phyloP scores from a whole-genome alignment of 2,329 filamentous ascomycete species.

The Apiospora rasikravindrae region DNA sequence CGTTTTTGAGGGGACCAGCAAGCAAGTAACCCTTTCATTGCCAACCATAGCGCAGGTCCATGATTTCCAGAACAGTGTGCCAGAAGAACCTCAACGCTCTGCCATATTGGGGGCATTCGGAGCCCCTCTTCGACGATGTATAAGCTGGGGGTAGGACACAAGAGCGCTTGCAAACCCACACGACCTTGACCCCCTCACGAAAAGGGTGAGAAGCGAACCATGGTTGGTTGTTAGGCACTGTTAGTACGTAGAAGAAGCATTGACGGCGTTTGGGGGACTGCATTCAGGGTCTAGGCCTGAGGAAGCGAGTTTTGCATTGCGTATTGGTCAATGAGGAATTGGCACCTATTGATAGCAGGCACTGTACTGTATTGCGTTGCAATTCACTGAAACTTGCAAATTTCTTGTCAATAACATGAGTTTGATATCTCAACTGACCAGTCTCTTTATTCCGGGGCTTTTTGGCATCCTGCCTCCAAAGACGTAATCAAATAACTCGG shows the following conservation, averaged over 20 bases:
- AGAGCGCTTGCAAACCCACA: background rate
- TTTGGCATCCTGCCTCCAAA: background rate
- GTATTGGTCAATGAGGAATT: background rate
- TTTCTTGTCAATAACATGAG: background rate
- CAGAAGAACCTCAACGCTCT: background rate
- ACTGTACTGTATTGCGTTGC: background rate
- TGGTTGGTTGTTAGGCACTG: background rate
- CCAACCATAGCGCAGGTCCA: background rate
- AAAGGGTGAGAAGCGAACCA: background rate
- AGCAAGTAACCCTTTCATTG: background rate
- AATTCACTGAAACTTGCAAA: background rate
- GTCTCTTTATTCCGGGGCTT: no score
- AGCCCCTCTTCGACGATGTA: no score
- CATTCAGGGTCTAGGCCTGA: background rate
- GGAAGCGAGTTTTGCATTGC: background rate
- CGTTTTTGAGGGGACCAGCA: background rate
- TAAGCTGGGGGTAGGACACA: background rate
- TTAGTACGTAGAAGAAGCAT: background rate
- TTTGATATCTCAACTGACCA: background rate
- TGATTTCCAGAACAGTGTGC: no score
- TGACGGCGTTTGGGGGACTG: background rate
- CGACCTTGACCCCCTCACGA: background rate
- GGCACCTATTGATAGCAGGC: background rate
- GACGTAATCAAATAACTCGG: slow-evolving; percentile 4
- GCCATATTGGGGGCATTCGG: background rate